These are phyloP conservation scores for Yamadazyma paraphyllophila DNA, from an alignment of 805 yeast species.

Conservation along the genomic window DNA sequence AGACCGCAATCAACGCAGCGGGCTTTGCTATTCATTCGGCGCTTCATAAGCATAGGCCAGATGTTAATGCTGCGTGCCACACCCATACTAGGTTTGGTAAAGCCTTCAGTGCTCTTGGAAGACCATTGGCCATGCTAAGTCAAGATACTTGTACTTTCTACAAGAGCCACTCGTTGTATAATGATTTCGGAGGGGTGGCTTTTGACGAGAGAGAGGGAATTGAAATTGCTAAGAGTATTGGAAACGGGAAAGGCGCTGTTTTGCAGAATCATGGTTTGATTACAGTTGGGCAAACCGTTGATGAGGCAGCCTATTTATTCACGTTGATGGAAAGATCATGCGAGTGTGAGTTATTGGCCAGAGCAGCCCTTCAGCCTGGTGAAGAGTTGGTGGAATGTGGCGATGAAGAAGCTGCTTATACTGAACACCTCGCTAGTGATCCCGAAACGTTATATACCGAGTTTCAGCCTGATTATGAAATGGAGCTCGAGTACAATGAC, in stretches of 20 bases:
- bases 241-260: conserved; percentile 30
- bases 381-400: conserved; percentile 45
- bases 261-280: conserved; percentile 36
- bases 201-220: conserved; percentile 30
- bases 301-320: conserved; percentile 37
- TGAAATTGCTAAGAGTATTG: conserved; percentile 29
- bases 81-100: conserved; percentile 41
- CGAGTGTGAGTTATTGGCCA: conserved; percentile 29
- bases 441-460: conserved; percentile 69
- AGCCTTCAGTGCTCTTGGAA: conserved; percentile 37
- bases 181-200: conserved; percentile 78
- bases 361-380: conserved; percentile 10
- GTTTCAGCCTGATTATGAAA: conserved; percentile 68
- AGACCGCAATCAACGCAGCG: conserved; percentile 39
- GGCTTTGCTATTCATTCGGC: conserved; percentile 43
- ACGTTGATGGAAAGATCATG: conserved; percentile 33
- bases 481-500: conserved; percentile 18
- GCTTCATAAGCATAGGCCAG: conserved; percentile 37
- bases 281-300: conserved; percentile 35
- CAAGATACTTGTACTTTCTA: conserved; percentile 74
- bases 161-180: conserved; percentile 63
- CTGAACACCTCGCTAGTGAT: conserved; percentile 56
- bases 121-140: conserved; percentile 66
- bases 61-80: conserved; percentile 41
- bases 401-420: conserved; percentile 67